These are phyloP conservation scores for Calonectria crousiana DNA, from an alignment of 2,329 filamentous ascomycete species.

Conservation along the genomic window DNA sequence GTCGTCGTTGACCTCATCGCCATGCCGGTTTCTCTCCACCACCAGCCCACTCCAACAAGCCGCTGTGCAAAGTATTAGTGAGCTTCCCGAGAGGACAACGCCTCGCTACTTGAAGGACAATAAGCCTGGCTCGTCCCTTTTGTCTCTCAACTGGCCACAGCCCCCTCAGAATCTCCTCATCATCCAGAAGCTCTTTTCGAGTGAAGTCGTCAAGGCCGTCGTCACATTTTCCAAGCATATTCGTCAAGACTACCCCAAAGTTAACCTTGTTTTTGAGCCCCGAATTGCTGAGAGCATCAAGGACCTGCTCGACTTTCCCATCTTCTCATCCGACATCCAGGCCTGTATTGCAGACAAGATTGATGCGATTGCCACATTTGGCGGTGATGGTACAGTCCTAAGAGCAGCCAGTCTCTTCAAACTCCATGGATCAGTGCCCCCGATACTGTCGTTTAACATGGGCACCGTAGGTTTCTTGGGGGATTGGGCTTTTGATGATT, in stretches of 20 bases:
- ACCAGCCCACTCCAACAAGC: slow-evolving; percentile 54
- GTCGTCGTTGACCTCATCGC: slow-evolving; percentile 4
- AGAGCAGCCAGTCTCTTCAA: slow-evolving; percentile 71
- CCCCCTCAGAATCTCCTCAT: slow-evolving; percentile 69
- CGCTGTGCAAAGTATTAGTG: slow-evolving; percentile 47
- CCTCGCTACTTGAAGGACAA: slow-evolving; percentile 52
- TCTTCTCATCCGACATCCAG: slow-evolving; percentile 70
- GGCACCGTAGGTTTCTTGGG: slow-evolving; percentile 94
- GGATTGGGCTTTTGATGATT: slow-evolving; percentile 95
- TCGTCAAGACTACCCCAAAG: slow-evolving; percentile 80
- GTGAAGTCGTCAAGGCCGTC: slow-evolving; percentile 64
- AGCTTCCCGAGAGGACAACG: slow-evolving; percentile 50
- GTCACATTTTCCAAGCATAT: slow-evolving; percentile 77
- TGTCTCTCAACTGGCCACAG: slow-evolving; percentile 66
- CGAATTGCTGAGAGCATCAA: slow-evolving; percentile 80
- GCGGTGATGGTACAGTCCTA: slow-evolving; percentile 74
- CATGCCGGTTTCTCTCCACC: slow-evolving; percentile 60
- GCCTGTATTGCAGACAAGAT: slow-evolving; percentile 79
- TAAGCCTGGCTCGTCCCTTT: slow-evolving; percentile 64
- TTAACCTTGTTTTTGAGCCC: slow-evolving; percentile 87
- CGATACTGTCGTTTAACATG: slow-evolving; percentile 96
- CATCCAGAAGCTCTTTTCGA: slow-evolving; percentile 69
- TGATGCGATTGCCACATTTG: slow-evolving; percentile 89
- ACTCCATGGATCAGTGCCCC: slow-evolving; percentile 83
- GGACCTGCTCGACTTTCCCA: slow-evolving; percentile 76